phyloP scores from a whole-genome alignment of 2,329 filamentous ascomycete species.

The Aureobasidium sp. region DNA sequence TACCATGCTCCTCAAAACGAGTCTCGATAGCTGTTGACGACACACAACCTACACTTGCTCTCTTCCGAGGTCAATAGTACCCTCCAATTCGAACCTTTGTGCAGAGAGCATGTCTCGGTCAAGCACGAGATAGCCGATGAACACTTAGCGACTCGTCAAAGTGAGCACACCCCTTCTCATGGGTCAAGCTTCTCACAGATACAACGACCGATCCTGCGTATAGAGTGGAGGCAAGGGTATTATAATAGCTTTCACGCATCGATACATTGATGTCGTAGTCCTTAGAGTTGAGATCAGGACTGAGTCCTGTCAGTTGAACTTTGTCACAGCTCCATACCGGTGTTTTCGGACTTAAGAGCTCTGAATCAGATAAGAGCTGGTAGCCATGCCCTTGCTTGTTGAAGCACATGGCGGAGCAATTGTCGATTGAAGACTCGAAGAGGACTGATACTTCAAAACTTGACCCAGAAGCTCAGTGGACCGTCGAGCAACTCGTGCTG shows the following conservation, averaged over 20 bases:
- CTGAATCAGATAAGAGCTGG: neutral
- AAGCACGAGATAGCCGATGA: neutral
- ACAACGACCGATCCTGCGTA: neutral
- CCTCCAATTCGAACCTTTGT: neutral
- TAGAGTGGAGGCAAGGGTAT: neutral
- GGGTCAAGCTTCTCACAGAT: neutral
- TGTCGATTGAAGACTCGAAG: neutral
- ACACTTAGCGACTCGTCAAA: neutral
- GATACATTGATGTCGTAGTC: neutral
- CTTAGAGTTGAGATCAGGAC: neutral
- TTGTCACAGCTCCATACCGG: neutral
- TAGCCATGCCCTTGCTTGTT: neutral
- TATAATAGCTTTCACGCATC: neutral
- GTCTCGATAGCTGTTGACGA: neutral
- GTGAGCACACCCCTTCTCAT: neutral
- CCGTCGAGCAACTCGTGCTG: neutral
- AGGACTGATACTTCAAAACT: too few species aligned
- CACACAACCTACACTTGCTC: too few species aligned
- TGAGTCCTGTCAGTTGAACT: neutral
- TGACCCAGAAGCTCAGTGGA: neutral
- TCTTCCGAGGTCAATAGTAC: neutral
- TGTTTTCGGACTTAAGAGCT: neutral
- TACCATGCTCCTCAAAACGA: neutral
- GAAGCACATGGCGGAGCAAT: neutral
- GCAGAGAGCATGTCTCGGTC: neutral